Conservation (phyloP, 1,284 basidiomycete genomes). For the Heterobasidion occidentale region DNA sequence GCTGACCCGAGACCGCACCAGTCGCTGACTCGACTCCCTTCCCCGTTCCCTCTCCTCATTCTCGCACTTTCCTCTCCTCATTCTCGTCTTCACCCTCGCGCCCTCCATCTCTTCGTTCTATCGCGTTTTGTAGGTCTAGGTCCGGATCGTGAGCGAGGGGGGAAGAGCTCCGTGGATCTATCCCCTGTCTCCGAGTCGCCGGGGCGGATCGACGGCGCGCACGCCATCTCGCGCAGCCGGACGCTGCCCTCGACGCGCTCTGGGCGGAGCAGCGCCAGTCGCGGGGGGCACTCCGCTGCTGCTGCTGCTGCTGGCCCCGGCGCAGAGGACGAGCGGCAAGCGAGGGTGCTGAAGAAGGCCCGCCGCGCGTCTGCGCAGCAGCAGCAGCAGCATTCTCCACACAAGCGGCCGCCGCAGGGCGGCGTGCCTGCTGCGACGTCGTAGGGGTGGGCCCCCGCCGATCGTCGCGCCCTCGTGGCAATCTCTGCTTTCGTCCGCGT, state of each 20-base stretch:
- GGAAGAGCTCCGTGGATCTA: background rate
- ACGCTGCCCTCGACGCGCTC: constrained; percentile 10
- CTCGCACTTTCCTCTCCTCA: background rate
- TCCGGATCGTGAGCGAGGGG: background rate
- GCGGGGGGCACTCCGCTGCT: background rate
- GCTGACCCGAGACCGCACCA: background rate
- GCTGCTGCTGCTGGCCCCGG: background rate
- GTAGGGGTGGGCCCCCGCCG: background rate
- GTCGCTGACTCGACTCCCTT: background rate
- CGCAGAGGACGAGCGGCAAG: background rate
- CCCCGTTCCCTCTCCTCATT: background rate
- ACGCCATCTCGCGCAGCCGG: constrained; percentile 9
- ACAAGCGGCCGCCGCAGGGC: background rate
- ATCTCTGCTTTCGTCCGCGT: background rate
- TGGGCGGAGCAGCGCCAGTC: background rate
- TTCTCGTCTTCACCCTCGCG: background rate
- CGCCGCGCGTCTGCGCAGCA: constrained; percentile 10
- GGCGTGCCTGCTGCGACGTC: background rate
- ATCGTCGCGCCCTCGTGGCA: background rate
- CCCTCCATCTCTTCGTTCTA: background rate
- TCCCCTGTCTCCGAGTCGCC: constrained; percentile 9
- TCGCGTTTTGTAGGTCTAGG: background rate
- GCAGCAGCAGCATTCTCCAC: background rate
- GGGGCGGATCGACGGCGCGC: background rate
- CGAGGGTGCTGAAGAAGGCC: constrained; percentile 6